phyloP scores from a whole-genome alignment of 441 rosid genomes.

The Gossypium trilobum region DNA sequence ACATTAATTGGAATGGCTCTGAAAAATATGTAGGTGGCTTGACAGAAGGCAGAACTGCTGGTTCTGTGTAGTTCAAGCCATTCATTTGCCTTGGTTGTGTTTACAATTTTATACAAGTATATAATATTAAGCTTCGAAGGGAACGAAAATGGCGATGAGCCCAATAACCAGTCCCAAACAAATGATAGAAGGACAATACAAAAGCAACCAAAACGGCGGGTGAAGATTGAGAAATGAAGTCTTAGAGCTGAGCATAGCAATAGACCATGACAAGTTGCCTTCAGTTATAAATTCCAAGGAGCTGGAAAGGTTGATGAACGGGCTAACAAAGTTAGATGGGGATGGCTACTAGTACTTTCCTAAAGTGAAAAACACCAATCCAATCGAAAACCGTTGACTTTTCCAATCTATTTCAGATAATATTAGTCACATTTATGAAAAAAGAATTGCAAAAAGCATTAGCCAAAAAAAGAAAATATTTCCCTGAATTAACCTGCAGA shows the following conservation, averaged over 20 bases:
- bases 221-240: neutral
- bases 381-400: conserved; percentile 7
- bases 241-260: neutral
- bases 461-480: neutral
- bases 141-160: neutral
- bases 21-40: neutral
- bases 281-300: neutral
- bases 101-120: neutral
- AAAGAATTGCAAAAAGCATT: neutral
- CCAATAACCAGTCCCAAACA: neutral
- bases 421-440: neutral
- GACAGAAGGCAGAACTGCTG: neutral
- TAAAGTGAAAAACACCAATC: neutral
- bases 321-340: neutral
- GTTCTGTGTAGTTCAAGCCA: neutral
- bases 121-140: neutral
- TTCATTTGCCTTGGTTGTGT: neutral
- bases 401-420: neutral
- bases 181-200: neutral
- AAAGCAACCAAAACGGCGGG: neutral
- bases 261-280: neutral
- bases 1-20: neutral
- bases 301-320: neutral
- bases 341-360: neutral
- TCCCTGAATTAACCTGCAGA: neutral